Conservation (phyloP, 108 stramenopile species). For the Fistulifera pelliculosa region DNA sequence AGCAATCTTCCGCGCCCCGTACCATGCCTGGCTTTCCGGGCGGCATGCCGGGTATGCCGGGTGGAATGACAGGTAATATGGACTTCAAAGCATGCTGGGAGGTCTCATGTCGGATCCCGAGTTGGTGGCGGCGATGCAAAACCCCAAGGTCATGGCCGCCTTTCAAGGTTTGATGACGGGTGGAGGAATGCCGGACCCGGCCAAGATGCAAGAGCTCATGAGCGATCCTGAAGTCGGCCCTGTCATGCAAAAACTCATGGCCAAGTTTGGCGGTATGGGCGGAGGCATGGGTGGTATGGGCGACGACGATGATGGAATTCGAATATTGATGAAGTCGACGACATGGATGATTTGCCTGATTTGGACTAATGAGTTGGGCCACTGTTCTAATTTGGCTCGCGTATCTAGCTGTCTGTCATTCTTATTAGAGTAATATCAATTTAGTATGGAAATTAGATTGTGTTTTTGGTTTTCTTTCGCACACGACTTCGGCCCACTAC, state of each 20-base stretch:
- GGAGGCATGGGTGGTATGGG: slow-evolving; percentile 33
- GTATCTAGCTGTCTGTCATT: not conserved
- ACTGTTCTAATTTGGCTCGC: too few species aligned
- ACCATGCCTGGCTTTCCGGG: slow-evolving; percentile 40
- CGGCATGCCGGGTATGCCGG: slow-evolving; percentile 28
- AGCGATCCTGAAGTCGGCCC: slow-evolving; percentile 85
- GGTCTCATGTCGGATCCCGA: slow-evolving; percentile 71
- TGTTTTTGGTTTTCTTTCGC: not conserved
- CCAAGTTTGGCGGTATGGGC: slow-evolving; percentile 44
- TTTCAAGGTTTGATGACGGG: slow-evolving; percentile 67
- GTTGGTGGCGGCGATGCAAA: slow-evolving; percentile 69
- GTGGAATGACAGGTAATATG: slow-evolving; percentile 35
- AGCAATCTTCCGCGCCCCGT: slow-evolving; percentile 35
- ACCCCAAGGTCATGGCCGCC: slow-evolving; percentile 76
- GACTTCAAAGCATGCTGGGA: slow-evolving; percentile 56
- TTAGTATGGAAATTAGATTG: not conserved
- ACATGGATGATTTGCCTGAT: slow-evolving; percentile 71
- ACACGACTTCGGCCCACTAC: too few species aligned
- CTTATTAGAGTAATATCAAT: too few species aligned
- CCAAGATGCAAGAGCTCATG: slow-evolving; percentile 82
- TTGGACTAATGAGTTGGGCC: slow-evolving; percentile 24
- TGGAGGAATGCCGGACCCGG: slow-evolving; percentile 69
- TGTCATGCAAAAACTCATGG: slow-evolving; percentile 77
- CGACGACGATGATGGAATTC: slow-evolving; percentile 31
- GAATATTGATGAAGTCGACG: slow-evolving; percentile 26